phyloP scores from a whole-genome alignment of 345 rosid species.

The Syzygium jambos region DNA sequence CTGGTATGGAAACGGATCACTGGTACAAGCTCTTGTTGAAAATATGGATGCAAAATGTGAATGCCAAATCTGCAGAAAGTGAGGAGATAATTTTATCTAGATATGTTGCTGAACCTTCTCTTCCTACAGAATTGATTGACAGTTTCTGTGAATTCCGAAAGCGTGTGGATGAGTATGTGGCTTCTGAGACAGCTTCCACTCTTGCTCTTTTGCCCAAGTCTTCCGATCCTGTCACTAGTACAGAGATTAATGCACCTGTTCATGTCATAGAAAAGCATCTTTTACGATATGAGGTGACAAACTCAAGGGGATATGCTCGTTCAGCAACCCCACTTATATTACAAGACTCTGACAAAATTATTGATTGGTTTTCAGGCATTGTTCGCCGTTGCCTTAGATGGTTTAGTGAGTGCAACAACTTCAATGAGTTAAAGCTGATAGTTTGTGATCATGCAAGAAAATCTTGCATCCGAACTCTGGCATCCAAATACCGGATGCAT shows the following conservation, averaged over 20 bases:
- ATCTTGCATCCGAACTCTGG: slow-evolving; percentile 87
- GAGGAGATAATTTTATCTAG: slow-evolving; percentile 67
- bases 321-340: slow-evolving; percentile 39
- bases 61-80: slow-evolving; percentile 32
- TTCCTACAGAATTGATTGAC: slow-evolving; percentile 73
- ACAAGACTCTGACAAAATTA: slow-evolving; percentile 61
- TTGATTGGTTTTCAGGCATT: slow-evolving; percentile 79
- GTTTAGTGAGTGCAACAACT: slow-evolving; percentile 60
- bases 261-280: slow-evolving; percentile 65
- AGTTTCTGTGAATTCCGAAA: slow-evolving; percentile 65
- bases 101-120: slow-evolving; percentile 56
- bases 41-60: slow-evolving; percentile 66
- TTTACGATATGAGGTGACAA: slow-evolving; percentile 57
- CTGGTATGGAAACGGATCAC: slow-evolving; percentile 91
- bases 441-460: slow-evolving; percentile 44
- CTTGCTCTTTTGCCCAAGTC: slow-evolving; percentile 50
- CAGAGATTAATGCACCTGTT: slow-evolving; percentile 59
- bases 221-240: slow-evolving; percentile 18
- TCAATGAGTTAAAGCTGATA: slow-evolving; percentile 49
- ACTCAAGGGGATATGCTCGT: slow-evolving; percentile 53
- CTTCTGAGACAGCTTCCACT: slow-evolving; percentile 58
- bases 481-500: slow-evolving; percentile 63
- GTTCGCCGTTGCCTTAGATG: slow-evolving; percentile 61
- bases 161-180: slow-evolving; percentile 52
- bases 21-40: slow-evolving; percentile 72